Base-by-base conservation (phyloP, 768 basidiomycete genomes). In the Boletus huronensis region DNA sequence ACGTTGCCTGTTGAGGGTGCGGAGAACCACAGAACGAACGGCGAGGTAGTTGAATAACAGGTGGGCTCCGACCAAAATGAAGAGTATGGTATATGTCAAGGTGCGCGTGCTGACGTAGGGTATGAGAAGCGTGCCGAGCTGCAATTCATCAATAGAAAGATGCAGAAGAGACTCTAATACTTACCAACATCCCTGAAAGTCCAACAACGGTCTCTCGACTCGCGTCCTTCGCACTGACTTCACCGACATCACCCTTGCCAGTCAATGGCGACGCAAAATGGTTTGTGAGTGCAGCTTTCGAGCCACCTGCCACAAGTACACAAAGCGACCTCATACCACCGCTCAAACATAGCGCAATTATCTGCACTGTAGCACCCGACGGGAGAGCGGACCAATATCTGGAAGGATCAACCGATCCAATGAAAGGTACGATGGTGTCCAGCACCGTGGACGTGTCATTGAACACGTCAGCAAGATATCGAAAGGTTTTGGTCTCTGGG, bases 131-230 rank as follows among this genome's bases (percentile, higher is more conserved):
- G 80, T 80, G 7, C 85, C 85, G 14, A 81, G 74, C 87, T 88
- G 52, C 32, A 6, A 17, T 41, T 32, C 19, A 38, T 64, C 26
- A 59, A 31, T 55, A 19, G 3, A 48, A 23, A 16, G 35, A 8
- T 23, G 36, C 19, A 6, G 25, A 16, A 28, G 21, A 48, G 9
- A 13, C 3, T 35, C 16, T 6, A 29, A 21, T n/a, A 6, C 82
- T 63, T 52, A 87, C 87, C 66, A 88, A 62, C 80, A 87, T 83
- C 19, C 87, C 86, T 1, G 83, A 61, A 29, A 88, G 77, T 1
- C 82, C 82, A 3, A 89, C 70, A 0, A 87, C 81, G 0, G 87
- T 88, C 68, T 88, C 85, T 57, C 84, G 84, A 66, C 85, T 87
- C 0, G 82, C 77, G 55, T 85, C 85, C 63, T 89, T 89, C 1